Evolutionary conservation across 2,329 filamentous ascomycete species (phyloP), one percentile per base, ranked within the genome.

Genomic region (Diaporthe sp.): DNA sequence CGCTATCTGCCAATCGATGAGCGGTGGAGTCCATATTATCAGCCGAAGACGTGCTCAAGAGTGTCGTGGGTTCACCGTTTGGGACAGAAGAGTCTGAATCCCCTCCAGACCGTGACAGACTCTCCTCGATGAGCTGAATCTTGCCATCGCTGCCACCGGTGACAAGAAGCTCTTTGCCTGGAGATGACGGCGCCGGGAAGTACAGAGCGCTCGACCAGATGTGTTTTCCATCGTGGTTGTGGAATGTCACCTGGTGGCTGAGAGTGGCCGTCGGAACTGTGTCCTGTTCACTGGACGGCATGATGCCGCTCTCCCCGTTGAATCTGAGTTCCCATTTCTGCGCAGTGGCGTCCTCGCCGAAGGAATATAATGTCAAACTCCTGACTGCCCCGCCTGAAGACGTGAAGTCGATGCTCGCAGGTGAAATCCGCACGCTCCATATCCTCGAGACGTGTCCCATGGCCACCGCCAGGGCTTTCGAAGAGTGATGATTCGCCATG

Each of bases 401-500:
- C n/a, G n/a, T n/a, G 28, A 12, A 28, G 19, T 33, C 38, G 2
- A 74, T 60, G 17, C 77, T 73, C 35, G 79, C 52, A 3, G 70
- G 76, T 17, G 78, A 52, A 80, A 98, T 97, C 72, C 89, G 89
- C 12, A 98, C 91, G 60, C 91, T 90, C 97, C 97, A 99, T 77
- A 99, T 97, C 74, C 97, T 91, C 10, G 96, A 97, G 4, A 89
- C 84, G 83, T 99, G 97, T 0, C 94, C 96, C 93, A 97, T 98
- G 2, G 89, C 92, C 58, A 92, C 90, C 0, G 94, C 94, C 19
- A 97, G 79, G 42, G 88, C 89, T 61, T 82, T 82, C 25, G 83
- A 77, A 19, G 81, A 80, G 47, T 79, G 78, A 28, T 81, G 30
- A 19, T 58, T 52, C 3, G 71, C 52, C 28, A 35, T 52, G 15